A percentile compares a stretch with the other conserved stretches of the same genome.
Conservation (phyloP, 2,329 filamentous ascomycete species). For the Calycina herbarum region DNA sequence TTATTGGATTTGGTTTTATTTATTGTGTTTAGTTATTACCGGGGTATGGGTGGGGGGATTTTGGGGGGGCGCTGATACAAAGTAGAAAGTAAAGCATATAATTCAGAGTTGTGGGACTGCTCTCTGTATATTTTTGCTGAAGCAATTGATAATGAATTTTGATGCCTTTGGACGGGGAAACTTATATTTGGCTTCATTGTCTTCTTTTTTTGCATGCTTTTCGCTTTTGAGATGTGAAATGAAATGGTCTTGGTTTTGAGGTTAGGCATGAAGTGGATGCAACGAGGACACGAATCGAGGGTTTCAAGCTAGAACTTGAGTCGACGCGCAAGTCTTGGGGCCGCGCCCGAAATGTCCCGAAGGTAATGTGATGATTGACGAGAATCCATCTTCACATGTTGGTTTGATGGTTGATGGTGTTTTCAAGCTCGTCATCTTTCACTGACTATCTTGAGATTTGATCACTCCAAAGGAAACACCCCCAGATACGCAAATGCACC, state of each 20-base stretch:
- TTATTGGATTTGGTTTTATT: not conserved
- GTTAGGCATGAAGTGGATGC: not conserved
- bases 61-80: too few relatives aligned
- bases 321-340: not conserved
- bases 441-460: not conserved
- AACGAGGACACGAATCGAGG: not conserved
- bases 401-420: not conserved
- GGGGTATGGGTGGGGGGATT: not conserved
- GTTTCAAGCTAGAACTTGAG: not conserved
- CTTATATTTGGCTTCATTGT: too few relatives aligned
- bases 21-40: not conserved
- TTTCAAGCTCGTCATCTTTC: not conserved
- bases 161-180: slow-evolving; percentile 9
- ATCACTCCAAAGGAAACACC: not conserved
- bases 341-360: too few relatives aligned
- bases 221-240: too few relatives aligned
- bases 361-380: too few relatives aligned
- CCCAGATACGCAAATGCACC: not conserved
- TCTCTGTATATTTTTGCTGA: too few relatives aligned
- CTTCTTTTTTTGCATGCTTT: too few relatives aligned
- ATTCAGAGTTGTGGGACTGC: too few relatives aligned
- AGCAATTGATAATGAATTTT: slow-evolving; percentile 16
- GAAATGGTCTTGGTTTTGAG: not conserved
- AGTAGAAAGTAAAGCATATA: too few relatives aligned
- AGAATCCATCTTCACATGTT: too few relatives aligned